Conservation (phyloP, 2,329 filamentous ascomycete species). For the Trichoderma aggressivum region DNA sequence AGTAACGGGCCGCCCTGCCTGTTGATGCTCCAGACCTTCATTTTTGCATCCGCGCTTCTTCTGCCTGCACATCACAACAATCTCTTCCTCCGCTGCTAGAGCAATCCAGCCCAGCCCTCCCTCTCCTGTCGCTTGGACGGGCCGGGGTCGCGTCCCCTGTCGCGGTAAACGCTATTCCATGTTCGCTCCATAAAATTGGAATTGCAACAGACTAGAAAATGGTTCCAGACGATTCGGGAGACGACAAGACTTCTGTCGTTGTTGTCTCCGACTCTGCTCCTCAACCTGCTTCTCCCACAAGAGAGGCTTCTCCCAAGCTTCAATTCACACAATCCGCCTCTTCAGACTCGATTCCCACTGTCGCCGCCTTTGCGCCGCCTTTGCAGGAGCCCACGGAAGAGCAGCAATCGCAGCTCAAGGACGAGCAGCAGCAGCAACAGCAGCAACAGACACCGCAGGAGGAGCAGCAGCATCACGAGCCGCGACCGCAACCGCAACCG, state of each 20-base stretch:
- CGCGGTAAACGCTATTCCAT: constrained; percentile 26
- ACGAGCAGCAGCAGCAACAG: constrained; percentile 17
- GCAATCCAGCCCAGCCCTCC: constrained; percentile 4
- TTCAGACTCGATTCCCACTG: constrained; percentile 15
- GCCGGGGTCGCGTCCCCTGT: constrained; percentile 30
- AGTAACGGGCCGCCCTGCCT: not conserved
- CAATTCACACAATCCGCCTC: not conserved
- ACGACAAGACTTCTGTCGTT: constrained; percentile 21
- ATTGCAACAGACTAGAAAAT: constrained; percentile 28
- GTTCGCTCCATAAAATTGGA: constrained; percentile 39
- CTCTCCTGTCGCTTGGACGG: constrained; percentile 23
- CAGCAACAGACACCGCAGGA: constrained; percentile 3
- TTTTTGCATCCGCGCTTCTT: constrained; percentile 10
- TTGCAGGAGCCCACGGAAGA: constrained; percentile 2
- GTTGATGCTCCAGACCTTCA: constrained; percentile 3
- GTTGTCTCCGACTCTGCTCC: constrained; percentile 20
- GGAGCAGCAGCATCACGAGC: constrained; percentile 5
- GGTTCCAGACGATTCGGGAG: constrained; percentile 29
- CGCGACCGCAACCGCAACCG: not conserved
- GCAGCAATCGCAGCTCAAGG: not conserved
- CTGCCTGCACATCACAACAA: constrained; percentile 18
- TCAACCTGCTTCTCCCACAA: constrained; percentile 22
- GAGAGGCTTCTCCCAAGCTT: constrained; percentile 16
- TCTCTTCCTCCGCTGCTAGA: constrained; percentile 10
- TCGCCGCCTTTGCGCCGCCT: constrained; percentile 15